These are phyloP conservation scores for Stagonosporopsis tanaceti DNA, from an alignment of 2,329 filamentous ascomycete species.

Conservation along the genomic window DNA sequence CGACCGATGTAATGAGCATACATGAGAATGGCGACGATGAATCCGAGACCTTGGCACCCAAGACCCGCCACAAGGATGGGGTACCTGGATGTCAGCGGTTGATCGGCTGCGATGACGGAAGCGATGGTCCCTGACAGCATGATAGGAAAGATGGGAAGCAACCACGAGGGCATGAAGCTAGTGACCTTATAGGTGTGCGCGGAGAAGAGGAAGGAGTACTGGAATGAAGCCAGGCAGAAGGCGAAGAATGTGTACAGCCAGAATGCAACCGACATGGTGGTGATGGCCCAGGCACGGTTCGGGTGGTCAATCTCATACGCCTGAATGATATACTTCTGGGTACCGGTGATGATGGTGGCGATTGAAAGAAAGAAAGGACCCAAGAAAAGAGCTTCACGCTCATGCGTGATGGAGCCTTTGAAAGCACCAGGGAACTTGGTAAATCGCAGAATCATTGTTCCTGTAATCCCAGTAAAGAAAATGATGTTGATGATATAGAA, in stretches of 20 bases:
- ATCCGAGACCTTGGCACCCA: conserved; percentile 74
- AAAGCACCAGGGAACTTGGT: conserved; percentile 55
- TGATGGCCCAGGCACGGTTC: conserved; percentile 53
- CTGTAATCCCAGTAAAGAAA: conserved; percentile 51
- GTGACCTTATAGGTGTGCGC: conserved; percentile 66
- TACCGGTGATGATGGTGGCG: conserved; percentile 54
- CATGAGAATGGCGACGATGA: conserved; percentile 74
- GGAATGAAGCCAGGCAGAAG: conserved; percentile 51
- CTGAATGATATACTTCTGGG: conserved; percentile 49
- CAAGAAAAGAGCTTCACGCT: conserved; percentile 61
- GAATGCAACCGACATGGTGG: conserved; percentile 51
- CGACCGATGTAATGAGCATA: conserved; percentile 76
- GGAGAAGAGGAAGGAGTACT: conserved; percentile 72
- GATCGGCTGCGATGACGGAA: conserved; percentile 68
- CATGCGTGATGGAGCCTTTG: conserved; percentile 57
- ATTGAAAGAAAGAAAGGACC: conserved; percentile 53
- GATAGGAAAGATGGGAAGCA: conserved; percentile 76
- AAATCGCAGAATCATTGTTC: conserved; percentile 55
- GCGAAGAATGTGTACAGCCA: conserved; percentile 55
- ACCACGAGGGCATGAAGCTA: conserved; percentile 78
- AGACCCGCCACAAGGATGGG: conserved; percentile 72
- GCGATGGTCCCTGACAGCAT: conserved; percentile 78
- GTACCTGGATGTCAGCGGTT: conserved; percentile 64
- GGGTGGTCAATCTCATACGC: conserved; percentile 47
- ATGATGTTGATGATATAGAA: conserved; percentile 62